phyloP scores from a whole-genome alignment of 2,329 filamentous ascomycete genomes.

The Trichoderma polysporum region DNA sequence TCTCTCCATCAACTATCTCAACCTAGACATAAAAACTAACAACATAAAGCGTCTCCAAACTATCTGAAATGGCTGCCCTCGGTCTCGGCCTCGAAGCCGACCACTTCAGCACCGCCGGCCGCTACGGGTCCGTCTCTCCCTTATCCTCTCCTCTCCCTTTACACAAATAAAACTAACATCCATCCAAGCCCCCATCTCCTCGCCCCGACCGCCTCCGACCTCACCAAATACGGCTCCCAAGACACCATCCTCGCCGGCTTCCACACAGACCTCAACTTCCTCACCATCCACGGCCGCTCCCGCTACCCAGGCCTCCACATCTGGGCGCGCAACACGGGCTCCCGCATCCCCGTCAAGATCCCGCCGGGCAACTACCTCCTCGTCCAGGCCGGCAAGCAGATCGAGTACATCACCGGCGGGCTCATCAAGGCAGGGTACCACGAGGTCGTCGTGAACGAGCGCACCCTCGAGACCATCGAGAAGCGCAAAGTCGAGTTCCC shows the following conservation, averaged over 20 bases:
- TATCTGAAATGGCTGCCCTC: slow-evolving; percentile 59
- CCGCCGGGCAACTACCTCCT: slow-evolving; percentile 57
- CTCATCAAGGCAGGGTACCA: slow-evolving; percentile 62
- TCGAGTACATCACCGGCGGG: slow-evolving; percentile 61
- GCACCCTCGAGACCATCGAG: slow-evolving; percentile 49
- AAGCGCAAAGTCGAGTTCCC: slow-evolving; percentile 43
- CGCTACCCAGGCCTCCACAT: slow-evolving; percentile 62
- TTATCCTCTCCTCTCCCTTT: background rate
- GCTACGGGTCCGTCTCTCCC: slow-evolving; percentile 48
- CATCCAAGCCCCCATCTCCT: slow-evolving; percentile 56
- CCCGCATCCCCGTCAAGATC: slow-evolving; percentile 58
- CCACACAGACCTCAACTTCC: slow-evolving; percentile 64
- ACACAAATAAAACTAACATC: background rate
- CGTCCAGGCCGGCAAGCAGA: slow-evolving; percentile 62
- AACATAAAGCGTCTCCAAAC: slow-evolving; percentile 47
- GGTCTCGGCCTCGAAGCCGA: slow-evolving; percentile 53
- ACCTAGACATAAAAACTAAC: too few species aligned
- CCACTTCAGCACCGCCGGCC: slow-evolving; percentile 55
- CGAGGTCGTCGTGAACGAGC: slow-evolving; percentile 59
- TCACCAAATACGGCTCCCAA: slow-evolving; percentile 50
- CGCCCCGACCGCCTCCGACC: slow-evolving; percentile 60
- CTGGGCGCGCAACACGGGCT: slow-evolving; percentile 63
- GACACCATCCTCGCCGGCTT: slow-evolving; percentile 63
- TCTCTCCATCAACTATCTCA: background rate
- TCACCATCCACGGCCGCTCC: slow-evolving; percentile 63